These are phyloP conservation scores for Leishmania mexicana DNA, from an alignment of 208 protist genomes.

Conservation along the genomic window DNA sequence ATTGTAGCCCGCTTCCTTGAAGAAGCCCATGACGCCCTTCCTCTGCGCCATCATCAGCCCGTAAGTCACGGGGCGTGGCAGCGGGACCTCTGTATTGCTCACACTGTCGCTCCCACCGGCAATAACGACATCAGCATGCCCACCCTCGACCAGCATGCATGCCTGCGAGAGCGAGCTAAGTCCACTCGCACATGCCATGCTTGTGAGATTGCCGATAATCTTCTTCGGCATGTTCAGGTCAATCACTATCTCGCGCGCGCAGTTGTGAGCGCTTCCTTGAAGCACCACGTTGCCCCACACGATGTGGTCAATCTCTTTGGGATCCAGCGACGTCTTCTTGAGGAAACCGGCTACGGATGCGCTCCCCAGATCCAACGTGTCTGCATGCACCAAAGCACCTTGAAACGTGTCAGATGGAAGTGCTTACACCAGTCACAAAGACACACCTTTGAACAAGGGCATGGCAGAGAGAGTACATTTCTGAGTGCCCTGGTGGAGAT, in stretches of 20 bases:
- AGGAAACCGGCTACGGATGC: too few relatives aligned
- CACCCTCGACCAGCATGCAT: conserved; percentile 74
- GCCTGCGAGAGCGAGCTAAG: conserved; percentile 80
- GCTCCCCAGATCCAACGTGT: neutral
- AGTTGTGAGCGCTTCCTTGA: neutral
- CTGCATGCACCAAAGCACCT: neutral
- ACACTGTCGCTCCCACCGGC: conserved; percentile 89
- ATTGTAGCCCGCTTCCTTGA: conserved; percentile 70
- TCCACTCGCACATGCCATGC: conserved; percentile 83
- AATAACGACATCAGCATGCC: conserved; percentile 79
- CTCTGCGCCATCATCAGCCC: conserved; percentile 63
- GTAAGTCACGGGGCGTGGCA: conserved; percentile 57
- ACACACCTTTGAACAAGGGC: neutral
- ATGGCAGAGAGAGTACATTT: neutral
- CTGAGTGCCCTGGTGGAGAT: neutral
- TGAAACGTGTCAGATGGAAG: neutral
- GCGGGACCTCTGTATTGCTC: conserved; percentile 68
- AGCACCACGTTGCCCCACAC: neutral
- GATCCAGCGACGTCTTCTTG: neutral
- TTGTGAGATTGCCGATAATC: conserved; percentile 74
- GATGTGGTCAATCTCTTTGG: neutral
- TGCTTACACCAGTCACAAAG: neutral
- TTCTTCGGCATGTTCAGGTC: conserved; percentile 80
- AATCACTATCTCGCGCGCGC: conserved; percentile 14
- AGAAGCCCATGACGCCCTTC: conserved; percentile 52